phyloP scores from a whole-genome alignment of 768 basidiomycete species.

The Leccinum broughii region DNA sequence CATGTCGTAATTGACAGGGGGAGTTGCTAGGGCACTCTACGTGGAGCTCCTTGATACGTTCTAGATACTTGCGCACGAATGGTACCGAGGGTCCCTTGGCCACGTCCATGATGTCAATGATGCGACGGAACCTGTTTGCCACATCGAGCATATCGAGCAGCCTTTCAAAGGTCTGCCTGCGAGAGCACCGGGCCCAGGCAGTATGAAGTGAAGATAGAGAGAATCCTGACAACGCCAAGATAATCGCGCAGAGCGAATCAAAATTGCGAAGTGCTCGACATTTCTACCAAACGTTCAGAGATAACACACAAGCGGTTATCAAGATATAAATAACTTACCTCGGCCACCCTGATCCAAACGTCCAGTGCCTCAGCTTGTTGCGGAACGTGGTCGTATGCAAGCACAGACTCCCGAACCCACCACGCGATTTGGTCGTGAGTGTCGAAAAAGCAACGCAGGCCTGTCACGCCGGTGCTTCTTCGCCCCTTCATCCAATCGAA shows the following conservation, averaged over 20 bases:
- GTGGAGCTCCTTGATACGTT: constrained; percentile 56
- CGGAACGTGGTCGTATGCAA: constrained; percentile 50
- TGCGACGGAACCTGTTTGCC: constrained; percentile 35
- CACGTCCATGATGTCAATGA: constrained; percentile 44
- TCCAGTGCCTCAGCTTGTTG: constrained; percentile 62
- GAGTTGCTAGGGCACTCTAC: constrained; percentile 42
- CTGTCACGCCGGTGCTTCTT: constrained; percentile 40
- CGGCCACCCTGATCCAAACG: constrained; percentile 77
- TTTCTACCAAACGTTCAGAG: constrained; percentile 43
- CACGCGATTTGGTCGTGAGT: constrained; percentile 61
- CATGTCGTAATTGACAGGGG: neutral
- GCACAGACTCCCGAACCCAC: constrained; percentile 68
- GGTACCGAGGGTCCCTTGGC: constrained; percentile 66
- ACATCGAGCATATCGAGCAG: constrained; percentile 61
- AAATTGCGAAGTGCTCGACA: constrained; percentile 65
- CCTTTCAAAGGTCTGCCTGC: constrained; percentile 49
- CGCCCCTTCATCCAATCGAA: constrained; percentile 54
- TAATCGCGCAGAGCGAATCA: constrained; percentile 66
- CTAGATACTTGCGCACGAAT: constrained; percentile 62
- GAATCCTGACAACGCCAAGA: constrained; percentile 60
- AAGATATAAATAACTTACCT: constrained; percentile 45
- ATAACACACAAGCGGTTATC: neutral
- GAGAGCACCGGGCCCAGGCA: constrained; percentile 66
- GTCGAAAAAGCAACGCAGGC: constrained; percentile 54
- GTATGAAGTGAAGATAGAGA: constrained; percentile 56